Percentiles rank a stretch among this genome's conserved stretches.
phyloP scores from a whole-genome alignment of 2,329 filamentous ascomycete species.

The Epichloe sibirici region DNA sequence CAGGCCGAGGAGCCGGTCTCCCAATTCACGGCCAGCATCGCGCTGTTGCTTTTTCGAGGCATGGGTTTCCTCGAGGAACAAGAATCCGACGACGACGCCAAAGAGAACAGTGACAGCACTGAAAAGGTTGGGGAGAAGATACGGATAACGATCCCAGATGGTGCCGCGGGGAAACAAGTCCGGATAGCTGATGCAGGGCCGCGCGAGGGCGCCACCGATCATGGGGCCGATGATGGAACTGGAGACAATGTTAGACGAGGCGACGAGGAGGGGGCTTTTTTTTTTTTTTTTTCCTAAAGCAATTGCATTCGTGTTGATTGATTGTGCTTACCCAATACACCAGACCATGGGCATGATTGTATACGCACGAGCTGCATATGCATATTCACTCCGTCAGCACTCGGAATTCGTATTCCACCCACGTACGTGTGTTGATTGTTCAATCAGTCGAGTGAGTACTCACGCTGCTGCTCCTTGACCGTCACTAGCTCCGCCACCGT shows the following conservation, averaged over 20 bases:
- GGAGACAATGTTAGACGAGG: slow-evolving; percentile 4
- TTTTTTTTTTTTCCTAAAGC: too few relatives aligned
- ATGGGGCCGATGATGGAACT: slow-evolving; percentile 86
- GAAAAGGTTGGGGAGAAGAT: slow-evolving; percentile 84
- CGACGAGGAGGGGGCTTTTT: neutral
- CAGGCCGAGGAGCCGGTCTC: slow-evolving; percentile 51
- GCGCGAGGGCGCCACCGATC: slow-evolving; percentile 79
- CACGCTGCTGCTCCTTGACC: slow-evolving; percentile 83
- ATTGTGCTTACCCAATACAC: slow-evolving; percentile 65
- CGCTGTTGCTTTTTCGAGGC: slow-evolving; percentile 62
- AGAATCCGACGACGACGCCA: slow-evolving; percentile 64
- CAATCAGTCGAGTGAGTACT: slow-evolving; percentile 20
- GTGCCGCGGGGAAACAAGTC: slow-evolving; percentile 56
- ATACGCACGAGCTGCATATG: slow-evolving; percentile 63
- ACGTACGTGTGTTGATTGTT: neutral
- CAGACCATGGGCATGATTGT: slow-evolving; percentile 97
- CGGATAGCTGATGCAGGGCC: slow-evolving; percentile 76
- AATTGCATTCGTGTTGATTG: neutral
- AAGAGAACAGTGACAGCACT: slow-evolving; percentile 67
- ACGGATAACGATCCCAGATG: slow-evolving; percentile 79
- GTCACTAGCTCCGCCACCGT: slow-evolving; percentile 91
- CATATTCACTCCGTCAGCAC: neutral
- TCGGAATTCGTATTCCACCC: neutral
- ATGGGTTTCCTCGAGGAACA: slow-evolving; percentile 94
- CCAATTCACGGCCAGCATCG: slow-evolving; percentile 66